Percentiles rank a stretch among this genome's conserved stretches.
phyloP scores from a whole-genome alignment of 177 flowering plant species.

The Vitis hybrid region DNA sequence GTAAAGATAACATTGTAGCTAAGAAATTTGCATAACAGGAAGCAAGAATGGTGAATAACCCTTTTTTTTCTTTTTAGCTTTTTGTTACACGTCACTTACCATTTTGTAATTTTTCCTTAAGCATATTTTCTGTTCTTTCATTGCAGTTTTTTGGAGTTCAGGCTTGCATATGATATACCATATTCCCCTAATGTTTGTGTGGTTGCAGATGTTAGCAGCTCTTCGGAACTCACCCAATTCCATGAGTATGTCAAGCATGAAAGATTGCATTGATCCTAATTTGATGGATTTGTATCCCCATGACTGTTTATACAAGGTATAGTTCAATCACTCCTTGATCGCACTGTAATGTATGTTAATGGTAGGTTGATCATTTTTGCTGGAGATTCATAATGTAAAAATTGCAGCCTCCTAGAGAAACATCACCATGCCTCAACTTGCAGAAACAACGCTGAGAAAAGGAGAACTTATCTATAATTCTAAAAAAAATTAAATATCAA shows the following conservation, averaged over 20 bases:
- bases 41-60: too few relatives aligned
- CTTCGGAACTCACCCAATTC: conserved; percentile 71
- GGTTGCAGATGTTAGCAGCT: conserved; percentile 81
- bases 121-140: too few relatives aligned
- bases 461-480: not conserved
- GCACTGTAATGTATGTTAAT: not conserved
- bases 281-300: conserved; percentile 86
- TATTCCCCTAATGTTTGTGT: conserved; percentile 1
- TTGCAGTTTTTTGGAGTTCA: not conserved
- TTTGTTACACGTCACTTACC: too few relatives aligned
- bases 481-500: not conserved
- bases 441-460: not conserved
- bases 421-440: not conserved
- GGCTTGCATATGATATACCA: not conserved
- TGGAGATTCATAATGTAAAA: not conserved
- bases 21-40: too few relatives aligned
- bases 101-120: too few relatives aligned
- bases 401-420: not conserved
- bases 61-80: too few relatives aligned
- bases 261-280: conserved; percentile 78
- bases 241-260: conserved; percentile 73
- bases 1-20: too few relatives aligned
- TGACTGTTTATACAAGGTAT: conserved; percentile 91
- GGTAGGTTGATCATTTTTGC: not conserved
- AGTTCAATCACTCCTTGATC: not conserved